phyloP scores from a whole-genome alignment of 2,329 filamentous ascomycete genomes.

The Ophidiomyces ophidiicola region DNA sequence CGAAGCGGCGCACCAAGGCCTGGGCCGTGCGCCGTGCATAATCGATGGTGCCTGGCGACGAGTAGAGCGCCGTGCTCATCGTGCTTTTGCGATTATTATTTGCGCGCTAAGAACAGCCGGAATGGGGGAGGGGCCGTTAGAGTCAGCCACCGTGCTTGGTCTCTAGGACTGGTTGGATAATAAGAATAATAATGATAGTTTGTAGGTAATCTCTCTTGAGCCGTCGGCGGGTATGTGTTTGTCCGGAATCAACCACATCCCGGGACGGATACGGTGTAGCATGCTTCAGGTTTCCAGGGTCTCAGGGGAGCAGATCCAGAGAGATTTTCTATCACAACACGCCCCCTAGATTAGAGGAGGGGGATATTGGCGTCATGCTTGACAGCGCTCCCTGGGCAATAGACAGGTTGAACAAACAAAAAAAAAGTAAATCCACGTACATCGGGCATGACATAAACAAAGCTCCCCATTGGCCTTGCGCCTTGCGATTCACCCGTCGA shows the following conservation, averaged over 20 bases:
- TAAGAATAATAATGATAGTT: not conserved
- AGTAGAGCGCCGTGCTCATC: slow-evolving; percentile 65
- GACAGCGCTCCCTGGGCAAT: not conserved
- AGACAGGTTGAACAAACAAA: slow-evolving; percentile 4
- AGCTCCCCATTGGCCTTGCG: slow-evolving; percentile 59
- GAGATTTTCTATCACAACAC: too few species aligned
- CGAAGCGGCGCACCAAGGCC: slow-evolving; percentile 60
- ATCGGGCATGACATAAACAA: slow-evolving; percentile 87
- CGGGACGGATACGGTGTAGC: too few species aligned
- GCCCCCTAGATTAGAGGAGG: too few species aligned
- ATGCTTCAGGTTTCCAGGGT: too few species aligned
- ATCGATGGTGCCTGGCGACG: slow-evolving; percentile 61
- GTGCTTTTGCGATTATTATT: slow-evolving; percentile 42
- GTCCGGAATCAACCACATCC: too few species aligned
- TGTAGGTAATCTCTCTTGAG: too few species aligned
- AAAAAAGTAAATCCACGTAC: slow-evolving; percentile 42
- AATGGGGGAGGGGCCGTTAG: not conserved
- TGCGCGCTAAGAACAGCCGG: slow-evolving; percentile 23
- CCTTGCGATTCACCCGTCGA: slow-evolving; percentile 33
- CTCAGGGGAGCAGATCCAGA: too few species aligned
- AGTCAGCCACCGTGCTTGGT: too few species aligned
- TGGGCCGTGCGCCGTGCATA: slow-evolving; percentile 78
- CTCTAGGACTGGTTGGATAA: not conserved
- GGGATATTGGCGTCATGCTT: too few species aligned
- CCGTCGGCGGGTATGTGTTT: too few species aligned